Percentiles rank a stretch among this genome's conserved stretches.
phyloP scores from a whole-genome alignment of 1,284 basidiomycete species.

The Boletus austroedulis region DNA sequence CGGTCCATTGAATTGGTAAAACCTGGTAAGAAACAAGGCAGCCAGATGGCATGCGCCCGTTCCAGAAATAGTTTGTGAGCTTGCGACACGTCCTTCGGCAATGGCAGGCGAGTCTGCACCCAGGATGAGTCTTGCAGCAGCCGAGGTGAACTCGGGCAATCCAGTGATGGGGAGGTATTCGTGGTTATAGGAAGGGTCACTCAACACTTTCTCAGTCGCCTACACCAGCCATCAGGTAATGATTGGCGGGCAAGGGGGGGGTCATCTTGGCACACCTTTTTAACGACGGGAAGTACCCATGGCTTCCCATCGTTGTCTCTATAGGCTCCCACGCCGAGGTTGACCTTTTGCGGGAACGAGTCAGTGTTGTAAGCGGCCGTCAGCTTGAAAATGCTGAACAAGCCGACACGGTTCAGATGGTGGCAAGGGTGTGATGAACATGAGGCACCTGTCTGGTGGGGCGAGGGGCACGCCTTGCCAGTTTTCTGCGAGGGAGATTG shows the following conservation, averaged over 20 bases:
- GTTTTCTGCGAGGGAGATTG: slow-evolving; percentile 46
- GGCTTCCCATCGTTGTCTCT: slow-evolving; percentile 83
- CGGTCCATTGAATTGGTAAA: slow-evolving; percentile 71
- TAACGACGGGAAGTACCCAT: slow-evolving; percentile 91
- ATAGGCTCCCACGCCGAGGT: slow-evolving; percentile 90
- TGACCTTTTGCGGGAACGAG: slow-evolving; percentile 78
- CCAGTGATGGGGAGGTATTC: slow-evolving; percentile 95
- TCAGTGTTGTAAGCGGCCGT: slow-evolving; percentile 88
- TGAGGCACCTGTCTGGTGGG: slow-evolving; percentile 68
- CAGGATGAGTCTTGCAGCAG: slow-evolving; percentile 81
- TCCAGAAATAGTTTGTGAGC: slow-evolving; percentile 91
- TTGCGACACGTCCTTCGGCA: slow-evolving; percentile 65
- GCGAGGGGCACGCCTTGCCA: slow-evolving; percentile 76
- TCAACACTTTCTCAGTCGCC: slow-evolving; percentile 74
- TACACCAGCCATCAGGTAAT: slow-evolving; percentile 38
- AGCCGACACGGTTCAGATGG: not conserved
- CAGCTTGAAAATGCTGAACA: slow-evolving; percentile 84
- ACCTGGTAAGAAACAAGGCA: slow-evolving; percentile 82
- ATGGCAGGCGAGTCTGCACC: slow-evolving; percentile 73
- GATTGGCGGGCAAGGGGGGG: no score
- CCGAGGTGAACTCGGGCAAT: slow-evolving; percentile 74
- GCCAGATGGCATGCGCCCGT: slow-evolving; percentile 96
- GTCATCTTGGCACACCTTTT: slow-evolving; percentile 54
- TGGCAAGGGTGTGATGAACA: slow-evolving; percentile 1
- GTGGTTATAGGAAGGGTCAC: slow-evolving; percentile 78